A percentile compares a stretch with the other conserved stretches of the same genome.
Conservation (phyloP, 768 basidiomycete genomes). For the Thelephora ganbajun region DNA sequence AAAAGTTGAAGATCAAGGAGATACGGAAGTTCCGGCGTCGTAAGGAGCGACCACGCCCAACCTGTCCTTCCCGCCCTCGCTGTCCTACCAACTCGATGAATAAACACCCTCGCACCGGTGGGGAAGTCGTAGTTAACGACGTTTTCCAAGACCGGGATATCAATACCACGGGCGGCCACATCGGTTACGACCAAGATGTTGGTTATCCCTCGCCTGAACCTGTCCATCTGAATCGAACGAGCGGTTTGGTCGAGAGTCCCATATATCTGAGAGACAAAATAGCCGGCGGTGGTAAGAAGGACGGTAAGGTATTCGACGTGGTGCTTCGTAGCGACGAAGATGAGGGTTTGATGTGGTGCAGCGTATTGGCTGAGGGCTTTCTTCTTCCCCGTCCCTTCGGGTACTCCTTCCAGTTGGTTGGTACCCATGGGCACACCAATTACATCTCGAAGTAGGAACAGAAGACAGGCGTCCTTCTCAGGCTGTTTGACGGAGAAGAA, state of each 20-base stretch:
- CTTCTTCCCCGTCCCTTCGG: conserved; percentile 20
- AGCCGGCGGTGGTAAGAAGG: conserved; percentile 69
- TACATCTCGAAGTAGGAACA: conserved; percentile 74
- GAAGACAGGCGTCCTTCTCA: conserved; percentile 88
- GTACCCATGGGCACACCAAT: conserved; percentile 62
- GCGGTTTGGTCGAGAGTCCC: conserved; percentile 90
- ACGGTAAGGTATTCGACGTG: conserved; percentile 90
- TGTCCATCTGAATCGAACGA: conserved; percentile 79
- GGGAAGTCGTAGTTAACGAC: conserved; percentile 99
- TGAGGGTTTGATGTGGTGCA: conserved; percentile 79
- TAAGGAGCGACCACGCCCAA: conserved; percentile 94
- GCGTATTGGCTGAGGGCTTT: conserved; percentile 31
- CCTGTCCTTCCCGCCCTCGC: conserved; percentile 91
- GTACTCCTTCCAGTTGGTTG: conserved; percentile 16
- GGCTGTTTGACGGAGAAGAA: conserved; percentile 87
- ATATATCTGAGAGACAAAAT: conserved; percentile 87
- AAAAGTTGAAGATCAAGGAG: conserved; percentile 90
- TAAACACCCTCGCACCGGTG: conserved; percentile 81
- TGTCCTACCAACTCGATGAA: conserved; percentile 94
- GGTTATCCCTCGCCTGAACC: conserved; percentile 69
- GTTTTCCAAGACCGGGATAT: conserved; percentile 91
- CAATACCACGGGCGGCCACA: conserved; percentile 95
- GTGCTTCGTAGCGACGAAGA: conserved; percentile 95
- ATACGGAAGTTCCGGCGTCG: conserved; percentile 75
- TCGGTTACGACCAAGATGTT: conserved; percentile 92